phyloP scores from a whole-genome alignment of 179 eudicot genomes.

The Drosera spatulata region DNA sequence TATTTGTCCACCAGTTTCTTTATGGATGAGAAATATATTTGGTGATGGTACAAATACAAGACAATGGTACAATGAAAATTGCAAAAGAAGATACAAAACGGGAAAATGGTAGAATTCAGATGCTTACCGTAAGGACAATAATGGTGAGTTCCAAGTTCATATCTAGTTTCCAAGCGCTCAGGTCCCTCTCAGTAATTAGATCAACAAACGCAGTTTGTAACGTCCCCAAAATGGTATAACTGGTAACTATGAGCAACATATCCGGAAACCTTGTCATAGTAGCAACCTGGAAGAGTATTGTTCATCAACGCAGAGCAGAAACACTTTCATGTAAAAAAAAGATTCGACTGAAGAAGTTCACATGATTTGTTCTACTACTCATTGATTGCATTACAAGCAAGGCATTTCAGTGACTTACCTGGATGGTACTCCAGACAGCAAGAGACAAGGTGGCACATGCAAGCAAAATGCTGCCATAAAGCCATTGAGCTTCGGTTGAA shows the following conservation, averaged over 20 bases:
- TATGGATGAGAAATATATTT: no score
- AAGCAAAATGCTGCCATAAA: constrained; percentile 27
- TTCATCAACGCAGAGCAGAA: neutral
- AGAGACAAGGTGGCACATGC: constrained; percentile 30
- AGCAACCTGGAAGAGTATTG: constrained; percentile 11
- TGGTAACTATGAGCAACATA: constrained; percentile 38
- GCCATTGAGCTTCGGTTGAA: constrained; percentile 23
- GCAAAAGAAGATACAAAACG: no score
- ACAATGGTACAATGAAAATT: no score
- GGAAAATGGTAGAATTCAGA: no score
- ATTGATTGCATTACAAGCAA: neutral
- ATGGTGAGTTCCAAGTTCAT: constrained; percentile 32
- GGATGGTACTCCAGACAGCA: constrained; percentile 27
- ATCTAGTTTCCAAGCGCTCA: constrained; percentile 30
- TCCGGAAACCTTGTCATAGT: constrained; percentile 26
- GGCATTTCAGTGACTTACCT: constrained; percentile 11
- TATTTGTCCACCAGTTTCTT: no score
- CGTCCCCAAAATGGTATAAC: constrained; percentile 30
- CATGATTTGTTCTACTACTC: no score
- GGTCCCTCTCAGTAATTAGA: constrained; percentile 28
- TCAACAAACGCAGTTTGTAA: constrained; percentile 30
- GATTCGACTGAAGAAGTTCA: no score
- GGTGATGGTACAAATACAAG: no score
- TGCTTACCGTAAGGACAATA: constrained; percentile 26
- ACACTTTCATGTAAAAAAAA: no score